phyloP scores from a whole-genome alignment of 2,329 filamentous ascomycete genomes.

The Neofusicoccum laricinum region DNA sequence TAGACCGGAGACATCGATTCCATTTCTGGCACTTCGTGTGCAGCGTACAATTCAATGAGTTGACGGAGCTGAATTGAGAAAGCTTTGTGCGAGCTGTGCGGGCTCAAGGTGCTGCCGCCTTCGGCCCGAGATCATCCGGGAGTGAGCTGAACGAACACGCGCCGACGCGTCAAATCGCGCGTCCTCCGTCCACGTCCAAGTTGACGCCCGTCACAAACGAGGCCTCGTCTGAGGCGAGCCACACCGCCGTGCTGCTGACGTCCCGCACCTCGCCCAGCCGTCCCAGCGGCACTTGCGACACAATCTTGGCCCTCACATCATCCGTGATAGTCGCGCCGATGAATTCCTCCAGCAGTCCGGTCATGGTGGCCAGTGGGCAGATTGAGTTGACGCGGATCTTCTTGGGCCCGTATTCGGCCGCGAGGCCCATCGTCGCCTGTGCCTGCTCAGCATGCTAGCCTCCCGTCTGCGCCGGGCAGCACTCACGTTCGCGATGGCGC shows the following conservation, averaged over 20 bases:
- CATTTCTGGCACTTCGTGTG: no score
- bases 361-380: constrained; percentile 67
- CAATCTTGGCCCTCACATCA: constrained; percentile 50
- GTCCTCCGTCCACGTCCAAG: constrained; percentile 39
- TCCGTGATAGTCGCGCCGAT: constrained; percentile 61
- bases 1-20: background rate
- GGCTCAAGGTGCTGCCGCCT: no score
- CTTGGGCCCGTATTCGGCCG: constrained; percentile 69
- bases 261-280: constrained; percentile 60
- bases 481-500: constrained; percentile 58
- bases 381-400: constrained; percentile 73
- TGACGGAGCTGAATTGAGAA: no score
- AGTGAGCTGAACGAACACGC: no score
- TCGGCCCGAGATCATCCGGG: no score
- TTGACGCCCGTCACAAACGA: constrained; percentile 59
- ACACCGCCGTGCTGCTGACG: constrained; percentile 56
- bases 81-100: no score
- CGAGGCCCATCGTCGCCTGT: constrained; percentile 61
- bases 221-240: constrained; percentile 57
- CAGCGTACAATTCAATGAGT: no score
- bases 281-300: constrained; percentile 57
- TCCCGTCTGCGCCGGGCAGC: background rate
- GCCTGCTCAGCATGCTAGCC: background rate
- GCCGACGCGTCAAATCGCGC: constrained; percentile 28
- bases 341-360: constrained; percentile 60